phyloP scores from a whole-genome alignment of 31 red algal species.

The Odonthalia washingtoniensis region DNA sequence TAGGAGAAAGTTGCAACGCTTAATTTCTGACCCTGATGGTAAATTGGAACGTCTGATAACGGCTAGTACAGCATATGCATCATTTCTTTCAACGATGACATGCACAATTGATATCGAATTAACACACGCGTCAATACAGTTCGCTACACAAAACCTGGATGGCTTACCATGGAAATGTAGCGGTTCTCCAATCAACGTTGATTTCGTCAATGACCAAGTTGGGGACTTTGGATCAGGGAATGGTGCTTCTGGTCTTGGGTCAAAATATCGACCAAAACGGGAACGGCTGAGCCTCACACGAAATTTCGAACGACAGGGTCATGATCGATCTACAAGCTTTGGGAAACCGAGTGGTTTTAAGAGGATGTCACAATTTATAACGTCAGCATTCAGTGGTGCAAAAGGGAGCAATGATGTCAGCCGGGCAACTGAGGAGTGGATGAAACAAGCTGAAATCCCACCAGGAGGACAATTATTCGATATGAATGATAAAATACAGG shows the following conservation, averaged over 20 bases:
- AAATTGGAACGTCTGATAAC: constrained; percentile 56
- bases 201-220: constrained; percentile 61
- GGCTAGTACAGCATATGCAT: constrained; percentile 51
- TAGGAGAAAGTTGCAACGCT: constrained; percentile 3
- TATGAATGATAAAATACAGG: constrained; percentile 57
- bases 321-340: constrained; percentile 22
- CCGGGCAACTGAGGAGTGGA: constrained; percentile 61
- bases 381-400: constrained; percentile 54
- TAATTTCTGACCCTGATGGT: constrained; percentile 3
- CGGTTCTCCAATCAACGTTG: constrained; percentile 65
- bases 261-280: constrained; percentile 53
- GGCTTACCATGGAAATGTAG: constrained; percentile 71
- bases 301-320: constrained; percentile 56
- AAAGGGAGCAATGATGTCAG: constrained; percentile 60
- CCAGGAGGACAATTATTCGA: constrained; percentile 54
- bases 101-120: constrained; percentile 73
- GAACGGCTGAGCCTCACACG: constrained; percentile 64
- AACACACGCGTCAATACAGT: constrained; percentile 66
- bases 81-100: constrained; percentile 62
- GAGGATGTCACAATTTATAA: constrained; percentile 62
- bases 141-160: constrained; percentile 56
- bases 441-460: constrained; percentile 55
- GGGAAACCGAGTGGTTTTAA: constrained; percentile 44
- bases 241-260: constrained; percentile 36
- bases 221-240: constrained; percentile 50